Evolutionary conservation across 2,329 filamentous ascomycete species (phyloP).

Genomic region (Tolypocladium sp.): DNA sequence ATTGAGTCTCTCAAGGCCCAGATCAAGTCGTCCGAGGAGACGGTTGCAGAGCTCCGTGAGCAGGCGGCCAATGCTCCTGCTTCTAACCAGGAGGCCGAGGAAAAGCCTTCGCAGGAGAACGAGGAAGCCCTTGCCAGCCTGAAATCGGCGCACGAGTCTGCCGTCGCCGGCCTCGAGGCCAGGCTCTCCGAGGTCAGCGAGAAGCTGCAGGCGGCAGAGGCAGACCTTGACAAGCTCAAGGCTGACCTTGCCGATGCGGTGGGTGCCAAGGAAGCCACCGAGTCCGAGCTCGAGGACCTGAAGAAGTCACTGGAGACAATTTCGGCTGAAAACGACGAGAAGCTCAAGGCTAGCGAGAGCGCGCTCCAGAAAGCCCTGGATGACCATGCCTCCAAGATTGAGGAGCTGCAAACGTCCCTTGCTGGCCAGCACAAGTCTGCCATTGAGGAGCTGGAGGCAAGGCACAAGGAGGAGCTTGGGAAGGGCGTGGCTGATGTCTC

Average conservation of each 20-base stretch:
- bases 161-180: constrained; percentile 35
- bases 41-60: constrained; percentile 43
- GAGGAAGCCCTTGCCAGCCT: constrained; percentile 34
- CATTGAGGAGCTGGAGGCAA: constrained; percentile 41
- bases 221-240: constrained; percentile 41
- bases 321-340: constrained; percentile 23
- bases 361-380: constrained; percentile 28
- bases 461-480: constrained; percentile 41
- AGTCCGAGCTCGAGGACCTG: constrained; percentile 36
- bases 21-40: constrained; percentile 45
- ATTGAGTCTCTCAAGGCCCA: constrained; percentile 48
- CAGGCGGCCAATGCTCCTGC: constrained; percentile 34
- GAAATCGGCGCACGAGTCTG: constrained; percentile 39
- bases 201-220: constrained; percentile 41
- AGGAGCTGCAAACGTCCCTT: constrained; percentile 39
- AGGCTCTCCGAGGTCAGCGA: constrained; percentile 39
- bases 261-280: constrained; percentile 37
- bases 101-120: constrained; percentile 31
- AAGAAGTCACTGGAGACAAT: constrained; percentile 40
- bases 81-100: constrained; percentile 26
- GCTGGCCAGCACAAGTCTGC: constrained; percentile 38
- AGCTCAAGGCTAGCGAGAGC: constrained; percentile 20
- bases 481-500: constrained; percentile 33
- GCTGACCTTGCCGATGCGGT: constrained; percentile 38
- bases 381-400: constrained; percentile 40